Evolutionary conservation across 345 rosid genomes (phyloP), one percentile per base, ranked within the genome.

Genomic region (Conringia planisiliqua): DNA sequence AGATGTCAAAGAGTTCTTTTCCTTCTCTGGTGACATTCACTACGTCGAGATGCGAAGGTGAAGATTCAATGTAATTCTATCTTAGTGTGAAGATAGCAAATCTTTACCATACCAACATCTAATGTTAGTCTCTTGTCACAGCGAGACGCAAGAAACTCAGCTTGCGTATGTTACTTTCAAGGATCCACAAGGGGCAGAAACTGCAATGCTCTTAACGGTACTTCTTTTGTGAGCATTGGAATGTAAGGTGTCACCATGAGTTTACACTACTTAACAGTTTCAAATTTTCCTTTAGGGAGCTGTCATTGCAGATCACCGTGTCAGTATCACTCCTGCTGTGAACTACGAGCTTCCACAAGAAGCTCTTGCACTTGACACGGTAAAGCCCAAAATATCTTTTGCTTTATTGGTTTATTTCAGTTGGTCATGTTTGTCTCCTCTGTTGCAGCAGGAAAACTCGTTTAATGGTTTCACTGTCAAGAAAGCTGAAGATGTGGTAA

Each of bases 141-240:
- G 99, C 35, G 90, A 90, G 71, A 72, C 75, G 16, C 91, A 86
- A 71, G 72, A 48, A n/a, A 84, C 89, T 54, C 96, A 89, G 74
- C 68, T 82, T 76, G 97, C 90, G 0, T 88, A 74, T 46, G 96
- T 93, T 79, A 87, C 96, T 71, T 93, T 89, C 76, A 91, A 84
- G 75, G 96, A 93, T 82, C 33, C 88, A 27, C 91, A 91, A 76
- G 98, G 97, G 5, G 94, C 96, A n/a, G 91, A 88, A 60, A 93
- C 97, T 73, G 97, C 98, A 20, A 83, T 86, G 82, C 96, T 89
- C 74, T 90, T 93, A 74, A 83, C 96, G 84, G 98, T 93, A 84
- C 35, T 35, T 68, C 10, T 51, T 50, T n/a, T 40, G 16, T 0
- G 26, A 66, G 6, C 40, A 8, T 48, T 2, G 40, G 24, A 24